Evolutionary conservation across 306 rosid genomes (phyloP).

Genomic region (Rosa persica): DNA sequence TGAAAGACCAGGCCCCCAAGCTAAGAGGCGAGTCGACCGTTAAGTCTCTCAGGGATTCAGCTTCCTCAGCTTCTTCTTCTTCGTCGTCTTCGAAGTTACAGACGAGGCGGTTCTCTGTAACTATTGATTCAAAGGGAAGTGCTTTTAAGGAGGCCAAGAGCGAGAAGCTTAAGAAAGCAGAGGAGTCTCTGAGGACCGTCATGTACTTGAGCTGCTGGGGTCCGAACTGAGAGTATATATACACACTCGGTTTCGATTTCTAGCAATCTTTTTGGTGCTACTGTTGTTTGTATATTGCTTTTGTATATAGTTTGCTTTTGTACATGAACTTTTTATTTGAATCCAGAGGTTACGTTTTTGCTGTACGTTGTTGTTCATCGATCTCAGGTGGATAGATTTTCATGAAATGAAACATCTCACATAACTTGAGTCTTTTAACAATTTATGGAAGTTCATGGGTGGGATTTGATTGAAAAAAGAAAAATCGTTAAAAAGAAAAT

Average conservation of each 20-base stretch:
- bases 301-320: not conserved
- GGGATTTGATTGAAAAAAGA: too few species aligned
- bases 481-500: too few species aligned
- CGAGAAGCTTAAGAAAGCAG: constrained; percentile 49
- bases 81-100: constrained; percentile 32
- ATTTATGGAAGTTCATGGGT: too few species aligned
- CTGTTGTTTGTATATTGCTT: not conserved
- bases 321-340: not conserved
- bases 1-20: constrained; percentile 58
- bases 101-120: constrained; percentile 28
- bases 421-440: too few species aligned
- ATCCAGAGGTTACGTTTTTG: not conserved
- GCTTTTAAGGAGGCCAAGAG: constrained; percentile 21
- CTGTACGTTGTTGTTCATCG: not conserved
- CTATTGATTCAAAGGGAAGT: constrained; percentile 20
- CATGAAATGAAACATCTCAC: not conserved
- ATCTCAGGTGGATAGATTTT: not conserved
- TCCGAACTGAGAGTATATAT: constrained; percentile 38
- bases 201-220: constrained; percentile 91
- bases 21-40: constrained; percentile 41
- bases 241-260: not conserved
- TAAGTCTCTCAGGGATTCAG: constrained; percentile 44
- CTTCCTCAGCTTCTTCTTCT: constrained; percentile 30
- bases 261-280: not conserved
- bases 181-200: constrained; percentile 67